These are phyloP conservation scores for Geoglossum glabrum DNA, from an alignment of 495 filamentous ascomycete genomes.

Conservation along the genomic window DNA sequence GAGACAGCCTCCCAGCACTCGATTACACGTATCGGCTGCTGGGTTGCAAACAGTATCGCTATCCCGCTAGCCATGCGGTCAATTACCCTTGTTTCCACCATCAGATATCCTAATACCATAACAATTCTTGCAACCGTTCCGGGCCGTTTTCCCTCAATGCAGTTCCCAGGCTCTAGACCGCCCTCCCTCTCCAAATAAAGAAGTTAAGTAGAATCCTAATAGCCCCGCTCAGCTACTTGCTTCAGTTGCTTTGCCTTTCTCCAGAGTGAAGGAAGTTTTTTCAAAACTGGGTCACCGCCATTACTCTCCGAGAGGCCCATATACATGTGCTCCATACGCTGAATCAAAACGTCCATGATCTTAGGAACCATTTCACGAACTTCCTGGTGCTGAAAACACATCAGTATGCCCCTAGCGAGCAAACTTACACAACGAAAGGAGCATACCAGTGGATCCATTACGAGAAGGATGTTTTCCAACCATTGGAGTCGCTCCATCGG, in stretches of 20 bases:
- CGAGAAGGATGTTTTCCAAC: constrained; percentile 51
- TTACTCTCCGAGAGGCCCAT: constrained; percentile 40
- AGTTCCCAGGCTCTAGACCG: no score
- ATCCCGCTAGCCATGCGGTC: background rate
- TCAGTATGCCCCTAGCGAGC: background rate
- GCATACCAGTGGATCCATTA: constrained; percentile 29
- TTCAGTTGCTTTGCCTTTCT: constrained; percentile 33
- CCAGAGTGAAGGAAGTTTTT: constrained; percentile 36
- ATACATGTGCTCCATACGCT: constrained; percentile 51
- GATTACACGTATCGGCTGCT: background rate
- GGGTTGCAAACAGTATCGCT: background rate
- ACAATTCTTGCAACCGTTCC: background rate
- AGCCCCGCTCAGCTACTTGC: background rate
- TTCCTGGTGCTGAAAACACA: constrained; percentile 40
- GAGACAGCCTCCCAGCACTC: background rate
- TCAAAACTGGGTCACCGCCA: constrained; percentile 40
- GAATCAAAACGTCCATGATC: constrained; percentile 52
- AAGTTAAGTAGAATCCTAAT: background rate
- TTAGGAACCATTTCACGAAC: constrained; percentile 49
- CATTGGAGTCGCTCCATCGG: constrained; percentile 49
- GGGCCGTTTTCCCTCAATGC: background rate
- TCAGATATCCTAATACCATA: background rate
- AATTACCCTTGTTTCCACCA: background rate
- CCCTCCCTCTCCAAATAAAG: background rate
- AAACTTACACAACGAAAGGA: background rate